Evolutionary conservation across 1,284 basidiomycete genomes (phyloP), one percentile per base, ranked within the genome.

Genomic region (Trichosporon ovoides): DNA sequence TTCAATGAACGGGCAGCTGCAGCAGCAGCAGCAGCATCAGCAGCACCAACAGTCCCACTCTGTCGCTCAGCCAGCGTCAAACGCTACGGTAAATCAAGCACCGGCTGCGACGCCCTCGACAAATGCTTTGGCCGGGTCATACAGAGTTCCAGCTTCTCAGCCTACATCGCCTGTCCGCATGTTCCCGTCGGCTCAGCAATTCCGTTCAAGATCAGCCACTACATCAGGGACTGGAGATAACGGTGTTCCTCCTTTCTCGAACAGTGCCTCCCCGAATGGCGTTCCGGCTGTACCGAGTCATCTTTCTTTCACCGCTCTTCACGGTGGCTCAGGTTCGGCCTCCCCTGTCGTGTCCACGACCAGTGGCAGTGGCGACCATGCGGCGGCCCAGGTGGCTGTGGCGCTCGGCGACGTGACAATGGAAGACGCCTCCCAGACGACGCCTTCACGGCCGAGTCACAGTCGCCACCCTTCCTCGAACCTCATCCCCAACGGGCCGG

Each of bases 101-200:
- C 40, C 52, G 20, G 34, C 43, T n/a, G 43, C 34, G 19, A 35
- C 52, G 19, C 36, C 54, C 24, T 55, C 64, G 54, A 18, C 50
- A 7, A 33, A 43, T 57, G 52, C 43, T 11, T 66, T 61, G 18
- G 55, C 60, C 14, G 43, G 43, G 3, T 48, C 43, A 28, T 69
- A 70, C 50, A 61, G 72, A 13, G 55, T 69, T 18, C 74, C 74
- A 0, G 73, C 71, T 3, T 73, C 71, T 2, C 74, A 76, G 53
- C 74, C 74, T 0, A 68, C 71, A 2, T 69, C 66, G 57, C 74
- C 74, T 0, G 68, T 68, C 6, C 60, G 72, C 7, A 66, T 64
- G 28, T 70, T 66, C 40, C 55, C 61, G n/a, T 56, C 63, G 7
- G 65, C 64, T 2, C 66, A 68, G 53, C 62, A 66, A 31, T 63